Evolutionary conservation across 495 filamentous ascomycete genomes (phyloP), one percentile per base, ranked within the genome.

Genomic region (Daldinia bambusicola): DNA sequence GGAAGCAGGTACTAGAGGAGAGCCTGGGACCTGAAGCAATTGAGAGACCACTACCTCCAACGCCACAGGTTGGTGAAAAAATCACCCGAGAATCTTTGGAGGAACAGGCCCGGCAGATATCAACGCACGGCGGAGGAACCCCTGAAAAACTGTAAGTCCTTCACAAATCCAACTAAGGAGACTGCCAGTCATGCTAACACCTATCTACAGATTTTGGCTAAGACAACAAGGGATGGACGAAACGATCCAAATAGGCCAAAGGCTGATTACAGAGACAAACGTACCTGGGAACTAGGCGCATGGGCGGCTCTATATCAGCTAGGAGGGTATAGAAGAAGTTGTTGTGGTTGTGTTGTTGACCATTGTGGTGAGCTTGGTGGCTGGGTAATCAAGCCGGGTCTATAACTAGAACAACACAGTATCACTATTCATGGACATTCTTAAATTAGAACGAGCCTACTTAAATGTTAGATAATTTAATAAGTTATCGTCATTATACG

Each of bases 1-100:
- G 92, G 34, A 93, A 91, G 80, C 84, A 87, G 66, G 87, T 91
- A 53, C 82, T 95, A 5, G 87, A 93, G 63, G 88, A 91, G 75
- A 87, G 79, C 18, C 72, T 88, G 52, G 82, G 86, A 58, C 59
- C 83, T 68, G 80, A 84, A 63, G 74, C 78, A 16, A 79, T 75
- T n/a, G 80, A 79, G 38, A 72, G 79, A 18, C 71, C 75, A 6
- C 70, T 75, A 4, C 74, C 75, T 50, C 71, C 79, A 14, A 74
- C 80, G 0, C 70, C 82, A 45, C 66, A 68, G 61, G 69, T 72
- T 38, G 81, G 83, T 51, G 82, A 88, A 74, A 83, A 80, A 74
- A 84, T 86, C 32, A 84, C 81, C 22, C 73, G 79, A 31, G 79
- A 77, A 37, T 75, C 78, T 20, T 76, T 89, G 2, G 85, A 87